A percentile compares a stretch with the other conserved stretches of the same genome.
These are phyloP conservation scores for Scenedesmus sp. DNA, from an alignment of 163 green algal species.

Conservation along the genomic window DNA sequence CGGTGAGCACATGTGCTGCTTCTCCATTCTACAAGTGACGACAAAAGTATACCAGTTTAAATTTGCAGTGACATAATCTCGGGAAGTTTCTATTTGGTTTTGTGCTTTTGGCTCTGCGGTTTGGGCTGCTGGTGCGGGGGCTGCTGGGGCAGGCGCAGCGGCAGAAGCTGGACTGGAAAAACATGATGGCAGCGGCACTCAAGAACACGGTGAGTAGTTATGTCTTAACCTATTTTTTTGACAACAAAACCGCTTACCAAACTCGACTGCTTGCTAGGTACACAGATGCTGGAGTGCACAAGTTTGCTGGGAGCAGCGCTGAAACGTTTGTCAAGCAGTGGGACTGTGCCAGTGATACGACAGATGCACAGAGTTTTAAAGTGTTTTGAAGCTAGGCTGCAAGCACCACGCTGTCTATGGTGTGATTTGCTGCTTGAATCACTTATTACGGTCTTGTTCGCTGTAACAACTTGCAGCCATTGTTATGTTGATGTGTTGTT, in stretches of 20 bases:
- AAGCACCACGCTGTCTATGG: too few relatives aligned
- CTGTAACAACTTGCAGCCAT: background rate
- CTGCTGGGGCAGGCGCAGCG: background rate
- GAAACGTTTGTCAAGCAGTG: too few relatives aligned
- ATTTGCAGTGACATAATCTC: too few relatives aligned
- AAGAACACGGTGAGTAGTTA: background rate
- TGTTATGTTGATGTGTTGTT: background rate
- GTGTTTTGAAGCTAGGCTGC: background rate
- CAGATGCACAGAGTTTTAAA: background rate
- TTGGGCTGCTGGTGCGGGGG: background rate
- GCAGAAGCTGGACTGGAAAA: background rate
- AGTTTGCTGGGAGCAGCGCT: too few relatives aligned
- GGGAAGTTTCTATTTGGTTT: too few relatives aligned
- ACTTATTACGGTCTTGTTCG: background rate
- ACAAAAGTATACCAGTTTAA: too few relatives aligned
- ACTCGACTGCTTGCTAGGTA: too few relatives aligned
- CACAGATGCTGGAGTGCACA: too few relatives aligned
- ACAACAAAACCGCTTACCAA: too few relatives aligned
- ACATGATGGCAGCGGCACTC: background rate
- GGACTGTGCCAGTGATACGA: too few relatives aligned
- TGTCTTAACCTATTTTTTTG: too few relatives aligned
- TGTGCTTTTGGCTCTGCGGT: background rate
- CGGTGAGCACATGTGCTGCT: constrained; percentile 1
- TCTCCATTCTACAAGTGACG: too few relatives aligned
- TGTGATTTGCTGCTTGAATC: background rate